These are phyloP conservation scores for Stemphylium lycopersici DNA, from an alignment of 2,329 filamentous ascomycete species.

Conservation along the genomic window DNA sequence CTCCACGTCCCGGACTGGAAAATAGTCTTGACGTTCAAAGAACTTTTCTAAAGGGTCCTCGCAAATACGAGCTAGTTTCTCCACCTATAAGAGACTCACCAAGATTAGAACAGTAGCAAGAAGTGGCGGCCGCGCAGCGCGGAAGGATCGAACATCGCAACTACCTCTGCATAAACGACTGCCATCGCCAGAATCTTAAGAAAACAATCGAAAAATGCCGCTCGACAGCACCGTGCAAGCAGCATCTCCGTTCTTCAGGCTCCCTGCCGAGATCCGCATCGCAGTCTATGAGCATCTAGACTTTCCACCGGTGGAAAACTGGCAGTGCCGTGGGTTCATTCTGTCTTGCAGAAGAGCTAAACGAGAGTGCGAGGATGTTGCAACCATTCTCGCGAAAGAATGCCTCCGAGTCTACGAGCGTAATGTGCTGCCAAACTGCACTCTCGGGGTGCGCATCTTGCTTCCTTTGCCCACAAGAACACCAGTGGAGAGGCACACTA, in stretches of 20 bases:
- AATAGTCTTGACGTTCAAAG: too few species aligned
- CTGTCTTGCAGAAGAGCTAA: conserved; percentile 1
- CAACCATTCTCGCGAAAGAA: neutral
- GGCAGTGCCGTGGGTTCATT: neutral
- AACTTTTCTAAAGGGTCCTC: too few species aligned
- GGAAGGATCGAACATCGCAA: neutral
- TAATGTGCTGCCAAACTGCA: neutral
- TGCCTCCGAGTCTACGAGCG: neutral
- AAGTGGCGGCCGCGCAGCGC: too few species aligned
- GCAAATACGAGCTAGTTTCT: too few species aligned
- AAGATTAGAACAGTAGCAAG: too few species aligned
- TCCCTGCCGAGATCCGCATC: conserved; percentile 1
- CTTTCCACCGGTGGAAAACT: conserved; percentile 1
- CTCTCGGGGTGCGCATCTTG: neutral
- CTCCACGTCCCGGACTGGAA: too few species aligned
- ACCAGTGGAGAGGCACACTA: neutral
- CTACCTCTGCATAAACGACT: neutral
- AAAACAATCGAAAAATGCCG: neutral
- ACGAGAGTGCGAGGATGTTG: neutral
- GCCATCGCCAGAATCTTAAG: neutral
- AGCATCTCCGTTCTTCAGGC: neutral
- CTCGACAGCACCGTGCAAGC: neutral
- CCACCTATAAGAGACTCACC: too few species aligned
- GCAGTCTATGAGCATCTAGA: neutral
- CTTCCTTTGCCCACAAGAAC: neutral